Percentiles rank a stretch among this genome's conserved stretches.
Evolutionary conservation across 148 eudicot species (phyloP).

Genomic region (Rheum nobile): DNA sequence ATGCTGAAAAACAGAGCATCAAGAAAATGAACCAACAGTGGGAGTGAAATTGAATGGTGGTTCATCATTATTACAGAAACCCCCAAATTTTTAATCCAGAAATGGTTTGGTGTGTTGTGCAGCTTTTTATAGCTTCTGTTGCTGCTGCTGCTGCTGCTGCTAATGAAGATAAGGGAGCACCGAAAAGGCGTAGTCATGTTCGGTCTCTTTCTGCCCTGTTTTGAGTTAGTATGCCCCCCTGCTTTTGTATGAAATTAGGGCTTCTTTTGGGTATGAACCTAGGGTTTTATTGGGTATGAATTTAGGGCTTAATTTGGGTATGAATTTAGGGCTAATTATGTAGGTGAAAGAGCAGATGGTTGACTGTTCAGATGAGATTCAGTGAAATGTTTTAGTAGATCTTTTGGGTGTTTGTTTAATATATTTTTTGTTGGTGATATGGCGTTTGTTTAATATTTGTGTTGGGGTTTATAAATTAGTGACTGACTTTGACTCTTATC

Average conservation of each 20-base stretch:
- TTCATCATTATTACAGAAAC: no score
- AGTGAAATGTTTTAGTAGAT: no score
- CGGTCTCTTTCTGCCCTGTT: not conserved
- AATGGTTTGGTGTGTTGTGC: not conserved
- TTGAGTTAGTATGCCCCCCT: not conserved
- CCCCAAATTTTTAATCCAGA: not conserved
- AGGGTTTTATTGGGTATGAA: not conserved
- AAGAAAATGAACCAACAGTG: no score
- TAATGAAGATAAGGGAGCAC: not conserved
- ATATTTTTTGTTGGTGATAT: no score
- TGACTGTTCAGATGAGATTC: not conserved
- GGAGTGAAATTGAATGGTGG: no score
- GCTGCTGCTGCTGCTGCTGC: not conserved
- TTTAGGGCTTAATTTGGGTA: not conserved
- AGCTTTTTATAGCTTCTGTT: not conserved
- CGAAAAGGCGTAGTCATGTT: not conserved
- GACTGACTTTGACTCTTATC: not conserved
- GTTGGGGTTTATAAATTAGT: not conserved
- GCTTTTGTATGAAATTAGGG: not conserved
- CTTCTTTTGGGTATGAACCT: not conserved
- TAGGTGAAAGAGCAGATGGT: not conserved
- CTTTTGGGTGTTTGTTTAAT: no score
- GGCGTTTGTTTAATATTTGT: no score
- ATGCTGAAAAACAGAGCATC: no score
- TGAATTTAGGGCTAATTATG: not conserved